Conservation (phyloP, 169 alveolate genomes). For the Plasmodium cynomolgi region DNA sequence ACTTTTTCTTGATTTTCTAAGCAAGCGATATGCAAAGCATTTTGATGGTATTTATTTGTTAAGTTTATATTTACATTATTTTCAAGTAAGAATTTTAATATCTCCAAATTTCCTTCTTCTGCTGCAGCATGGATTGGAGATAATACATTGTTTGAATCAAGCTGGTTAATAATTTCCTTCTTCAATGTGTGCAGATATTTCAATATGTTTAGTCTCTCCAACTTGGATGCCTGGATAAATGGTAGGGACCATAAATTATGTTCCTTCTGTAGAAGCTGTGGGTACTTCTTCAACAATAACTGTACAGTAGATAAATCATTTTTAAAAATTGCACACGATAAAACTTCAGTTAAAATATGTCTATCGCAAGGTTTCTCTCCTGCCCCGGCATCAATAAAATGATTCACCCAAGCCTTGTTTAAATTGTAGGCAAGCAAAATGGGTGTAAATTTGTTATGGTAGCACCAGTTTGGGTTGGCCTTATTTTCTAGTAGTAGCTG, state of each 20-base stretch:
- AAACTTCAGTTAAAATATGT: conserved; percentile 85
- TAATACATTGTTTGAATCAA: conserved; percentile 72
- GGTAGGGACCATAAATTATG: conserved; percentile 91
- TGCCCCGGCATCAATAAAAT: conserved; percentile 89
- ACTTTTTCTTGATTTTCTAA: conserved; percentile 79
- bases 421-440: conserved; percentile 88
- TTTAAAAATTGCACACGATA: conserved; percentile 86
- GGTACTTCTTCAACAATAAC: conserved; percentile 83
- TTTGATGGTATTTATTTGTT: conserved; percentile 79
- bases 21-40: conserved; percentile 84
- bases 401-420: conserved; percentile 86
- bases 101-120: conserved; percentile 86
- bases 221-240: conserved; percentile 84
- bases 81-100: conserved; percentile 77
- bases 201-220: conserved; percentile 76
- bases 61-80: conserved; percentile 78
- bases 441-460: conserved; percentile 85
- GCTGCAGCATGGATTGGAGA: conserved; percentile 88
- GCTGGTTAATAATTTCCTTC: conserved; percentile 70
- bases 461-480: conserved; percentile 90
- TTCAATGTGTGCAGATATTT: conserved; percentile 73
- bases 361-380: conserved; percentile 84
- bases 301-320: conserved; percentile 83
- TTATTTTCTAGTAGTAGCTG: conserved; percentile 86
- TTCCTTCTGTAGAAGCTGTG: conserved; percentile 85